These are phyloP conservation scores for Vanilla planifolia DNA, from an alignment of 106 monocot genomes.

Conservation along the genomic window DNA sequence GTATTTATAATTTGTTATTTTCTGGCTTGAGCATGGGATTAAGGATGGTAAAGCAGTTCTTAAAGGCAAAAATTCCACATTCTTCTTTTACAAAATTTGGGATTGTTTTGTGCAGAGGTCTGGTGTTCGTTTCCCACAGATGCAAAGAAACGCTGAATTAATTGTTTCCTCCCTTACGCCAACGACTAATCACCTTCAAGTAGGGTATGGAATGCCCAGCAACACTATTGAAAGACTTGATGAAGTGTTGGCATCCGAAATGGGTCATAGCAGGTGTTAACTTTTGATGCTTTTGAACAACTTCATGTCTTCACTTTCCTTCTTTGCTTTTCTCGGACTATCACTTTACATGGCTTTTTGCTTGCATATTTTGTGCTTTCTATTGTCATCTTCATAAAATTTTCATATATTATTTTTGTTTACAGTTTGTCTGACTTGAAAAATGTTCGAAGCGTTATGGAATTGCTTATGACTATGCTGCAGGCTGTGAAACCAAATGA, in stretches of 20 bases:
- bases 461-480: constrained; percentile 62
- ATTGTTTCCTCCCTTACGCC: constrained; percentile 27
- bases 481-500: constrained; percentile 45
- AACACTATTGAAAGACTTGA: constrained; percentile 29
- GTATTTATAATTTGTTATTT: no score
- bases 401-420: constrained; percentile 1
- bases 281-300: background rate
- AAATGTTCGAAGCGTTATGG: constrained; percentile 38
- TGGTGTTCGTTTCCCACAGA: constrained; percentile 54
- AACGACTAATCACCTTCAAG: constrained; percentile 11
- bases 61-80: no score
- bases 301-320: background rate
- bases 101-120: constrained; percentile 34
- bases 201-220: constrained; percentile 26
- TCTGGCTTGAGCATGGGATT: no score
- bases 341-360: background rate
- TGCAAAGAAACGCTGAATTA: constrained; percentile 29
- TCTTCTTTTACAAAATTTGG: background rate
- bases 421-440: constrained; percentile 49
- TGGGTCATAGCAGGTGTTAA: constrained; percentile 44
- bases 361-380: background rate
- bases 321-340: background rate
- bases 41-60: no score
- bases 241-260: constrained; percentile 51
- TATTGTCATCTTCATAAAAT: background rate